Conservation (phyloP, 1,139 yeast genomes). For the Debaryomyces subglobosus region DNA sequence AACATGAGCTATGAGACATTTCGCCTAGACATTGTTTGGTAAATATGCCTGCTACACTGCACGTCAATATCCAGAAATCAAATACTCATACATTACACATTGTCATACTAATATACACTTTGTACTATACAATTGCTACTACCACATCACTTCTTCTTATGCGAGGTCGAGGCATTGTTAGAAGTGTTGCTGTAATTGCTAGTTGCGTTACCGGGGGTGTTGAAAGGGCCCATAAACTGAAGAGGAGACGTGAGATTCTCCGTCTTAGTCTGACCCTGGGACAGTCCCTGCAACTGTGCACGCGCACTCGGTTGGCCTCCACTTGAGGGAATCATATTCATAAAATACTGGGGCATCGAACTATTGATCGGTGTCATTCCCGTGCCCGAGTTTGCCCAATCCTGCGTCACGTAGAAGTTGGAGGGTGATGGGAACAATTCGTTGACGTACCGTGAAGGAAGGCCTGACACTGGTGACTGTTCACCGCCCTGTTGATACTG, state of each 20-base stretch:
- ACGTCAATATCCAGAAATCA: background rate
- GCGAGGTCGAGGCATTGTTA: background rate
- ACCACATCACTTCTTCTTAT: background rate
- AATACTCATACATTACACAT: constrained; percentile 1
- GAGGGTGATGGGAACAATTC: constrained; percentile 61
- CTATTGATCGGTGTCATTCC: constrained; percentile 45
- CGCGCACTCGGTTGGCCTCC: constrained; percentile 4
- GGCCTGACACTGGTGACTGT: constrained; percentile 53
- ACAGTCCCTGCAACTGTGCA: background rate
- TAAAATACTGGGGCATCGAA: constrained; percentile 30
- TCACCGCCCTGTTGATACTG: constrained; percentile 31
- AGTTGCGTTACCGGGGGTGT: background rate
- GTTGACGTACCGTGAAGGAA: constrained; percentile 54
- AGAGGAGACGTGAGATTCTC: constrained; percentile 14
- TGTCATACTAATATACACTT: background rate
- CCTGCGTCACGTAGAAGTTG: constrained; percentile 50
- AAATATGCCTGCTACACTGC: background rate
- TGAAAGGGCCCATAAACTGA: constrained; percentile 16
- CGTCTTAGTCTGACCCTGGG: constrained; percentile 5
- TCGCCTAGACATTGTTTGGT: no score
- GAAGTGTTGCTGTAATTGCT: constrained; percentile 1
- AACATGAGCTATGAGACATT: no score
- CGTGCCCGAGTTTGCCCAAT: constrained; percentile 42
- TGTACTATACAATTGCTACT: background rate
- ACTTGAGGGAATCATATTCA: constrained; percentile 23